Conservation (phyloP, 768 basidiomycete species). For the Termitomyces eurrhizus region DNA sequence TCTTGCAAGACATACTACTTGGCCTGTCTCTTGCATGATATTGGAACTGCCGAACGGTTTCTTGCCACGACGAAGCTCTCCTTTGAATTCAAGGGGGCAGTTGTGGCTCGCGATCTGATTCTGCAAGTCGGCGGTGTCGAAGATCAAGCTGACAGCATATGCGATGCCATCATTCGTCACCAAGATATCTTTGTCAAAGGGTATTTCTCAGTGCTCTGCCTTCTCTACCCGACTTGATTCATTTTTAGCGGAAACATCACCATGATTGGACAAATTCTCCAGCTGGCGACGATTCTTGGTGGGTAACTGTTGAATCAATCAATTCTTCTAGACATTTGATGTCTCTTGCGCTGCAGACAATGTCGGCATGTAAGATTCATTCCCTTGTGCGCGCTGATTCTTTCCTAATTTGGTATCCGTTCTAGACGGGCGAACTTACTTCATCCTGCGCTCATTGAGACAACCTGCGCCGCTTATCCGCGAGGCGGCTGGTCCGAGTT, state of each 20-base stretch:
- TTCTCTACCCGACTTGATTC: background rate
- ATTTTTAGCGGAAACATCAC: slow-evolving; percentile 42
- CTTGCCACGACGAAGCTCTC: slow-evolving; percentile 50
- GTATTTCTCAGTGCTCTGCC: slow-evolving; percentile 18
- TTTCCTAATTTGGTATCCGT: slow-evolving; percentile 5
- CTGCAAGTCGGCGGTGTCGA: slow-evolving; percentile 36
- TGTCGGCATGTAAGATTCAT: slow-evolving; percentile 35
- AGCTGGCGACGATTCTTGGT: slow-evolving; percentile 47
- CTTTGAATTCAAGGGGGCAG: slow-evolving; percentile 54
- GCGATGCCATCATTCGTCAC: slow-evolving; percentile 48
- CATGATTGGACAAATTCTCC: slow-evolving; percentile 44
- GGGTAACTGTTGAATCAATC: slow-evolving; percentile 10
- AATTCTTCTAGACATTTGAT: background rate
- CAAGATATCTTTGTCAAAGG: slow-evolving; percentile 45
- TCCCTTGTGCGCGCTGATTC: background rate
- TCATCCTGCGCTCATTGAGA: slow-evolving; percentile 36
- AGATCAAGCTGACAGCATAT: slow-evolving; percentile 50
- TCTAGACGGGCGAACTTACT: slow-evolving; percentile 39
- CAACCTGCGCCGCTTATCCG: slow-evolving; percentile 36
- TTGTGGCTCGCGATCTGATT: slow-evolving; percentile 47
- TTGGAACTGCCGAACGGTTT: slow-evolving; percentile 45
- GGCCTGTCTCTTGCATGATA: slow-evolving; percentile 48
- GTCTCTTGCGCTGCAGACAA: slow-evolving; percentile 29
- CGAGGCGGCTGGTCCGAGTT: slow-evolving; percentile 42
- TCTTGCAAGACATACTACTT: slow-evolving; percentile 41